Base-by-base conservation (phyloP, 192 early-diverging fungal species). In the Oehlia diaphana region DNA sequence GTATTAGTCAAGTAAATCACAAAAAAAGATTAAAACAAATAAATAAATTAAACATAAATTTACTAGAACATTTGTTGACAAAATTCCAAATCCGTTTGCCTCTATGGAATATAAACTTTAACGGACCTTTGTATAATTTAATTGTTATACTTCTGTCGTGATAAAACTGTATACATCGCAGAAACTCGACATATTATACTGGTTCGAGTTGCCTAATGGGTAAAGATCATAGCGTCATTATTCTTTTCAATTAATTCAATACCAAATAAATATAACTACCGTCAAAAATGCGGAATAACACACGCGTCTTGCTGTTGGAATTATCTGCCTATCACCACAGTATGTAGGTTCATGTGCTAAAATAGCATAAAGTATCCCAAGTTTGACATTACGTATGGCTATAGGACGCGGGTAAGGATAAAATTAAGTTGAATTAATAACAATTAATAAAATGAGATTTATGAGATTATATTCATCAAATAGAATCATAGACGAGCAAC, bases 71-170 rank as follows among this genome's bases (percentile, higher is more conserved):
- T 92, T 83, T 97, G 95, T 83, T 98, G 97, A 79, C 26, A 26
- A 94, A 95, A 84, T 97, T 80, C 98, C 98, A 79, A 98, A 98
- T 35, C 97, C 98, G 85, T 87, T 91, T 13, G 96, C 92, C 83
- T 99, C 97, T 77, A 99, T 99, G 98, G 98, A 66, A 99, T 92
- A 75, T 94, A 91, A 0, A 97, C 96, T 79, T 96, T 95, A 61
- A 99, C 94, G 9, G 92, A 0, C 26, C 26, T 26, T 26, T 26
- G 26, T 26, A 26, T 26, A 26, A 26, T 26, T 26, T 26, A 26
- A 26, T 26, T 26, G 0, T 26, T 26, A 14, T 89, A 88, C 87
- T 91, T 85, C 76, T 97, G 91, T 37, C 96, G 92, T 0, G 93
- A 92, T 39, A 99, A 26, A 87, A 2, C 96, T 12, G 94, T 95